Evolutionary conservation across 73 alveolate species (phyloP).

Genomic region (Tetrahymena elliotti): DNA sequence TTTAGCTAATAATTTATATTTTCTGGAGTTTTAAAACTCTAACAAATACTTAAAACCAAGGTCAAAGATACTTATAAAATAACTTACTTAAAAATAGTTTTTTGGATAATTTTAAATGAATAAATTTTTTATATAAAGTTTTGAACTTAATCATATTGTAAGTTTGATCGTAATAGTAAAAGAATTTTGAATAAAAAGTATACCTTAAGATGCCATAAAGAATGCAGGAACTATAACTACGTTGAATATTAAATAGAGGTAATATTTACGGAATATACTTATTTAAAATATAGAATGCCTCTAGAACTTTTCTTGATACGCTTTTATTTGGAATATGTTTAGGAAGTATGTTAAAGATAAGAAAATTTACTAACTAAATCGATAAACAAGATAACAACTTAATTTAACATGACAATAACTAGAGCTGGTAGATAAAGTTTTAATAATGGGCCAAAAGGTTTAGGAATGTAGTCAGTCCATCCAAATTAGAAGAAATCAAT

Average conservation of each 20-base stretch:
- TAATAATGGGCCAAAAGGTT: neutral
- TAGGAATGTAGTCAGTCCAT: neutral
- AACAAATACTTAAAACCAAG: no score
- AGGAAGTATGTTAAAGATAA: neutral
- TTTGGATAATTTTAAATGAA: no score
- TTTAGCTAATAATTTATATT: no score
- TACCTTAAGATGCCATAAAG: neutral
- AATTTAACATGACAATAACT: neutral
- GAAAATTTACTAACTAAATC: neutral
- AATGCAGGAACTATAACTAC: neutral
- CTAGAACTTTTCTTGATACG: neutral
- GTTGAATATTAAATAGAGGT: neutral
- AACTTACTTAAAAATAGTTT: no score
- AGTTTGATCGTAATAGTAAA: neutral
- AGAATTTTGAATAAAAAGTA: neutral
- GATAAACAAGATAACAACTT: neutral
- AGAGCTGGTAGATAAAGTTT: neutral
- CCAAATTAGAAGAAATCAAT: neutral
- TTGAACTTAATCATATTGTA: no score
- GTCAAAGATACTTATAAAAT: no score
- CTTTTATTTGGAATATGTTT: neutral
- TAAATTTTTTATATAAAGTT: no score
- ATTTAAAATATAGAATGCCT: neutral
- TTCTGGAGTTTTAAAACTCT: no score
- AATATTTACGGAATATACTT: neutral